Conservation (phyloP, 2,329 filamentous ascomycete genomes). For the Trichophyton mentagrophytes region DNA sequence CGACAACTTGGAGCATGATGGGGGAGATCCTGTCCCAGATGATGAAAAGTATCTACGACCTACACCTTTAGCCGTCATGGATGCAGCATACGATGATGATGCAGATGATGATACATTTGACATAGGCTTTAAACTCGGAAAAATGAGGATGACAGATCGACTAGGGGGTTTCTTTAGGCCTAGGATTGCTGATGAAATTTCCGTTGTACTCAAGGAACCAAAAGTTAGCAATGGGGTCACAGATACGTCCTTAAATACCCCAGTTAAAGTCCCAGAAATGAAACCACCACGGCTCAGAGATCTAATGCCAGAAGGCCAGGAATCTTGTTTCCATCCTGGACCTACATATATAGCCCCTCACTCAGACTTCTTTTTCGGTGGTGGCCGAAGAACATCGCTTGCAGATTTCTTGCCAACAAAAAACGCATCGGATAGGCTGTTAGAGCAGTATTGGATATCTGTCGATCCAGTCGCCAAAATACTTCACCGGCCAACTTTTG, state of each 20-base stretch:
- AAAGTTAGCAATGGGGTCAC: neutral
- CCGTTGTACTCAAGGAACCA: neutral
- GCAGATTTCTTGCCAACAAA: conserved; percentile 50
- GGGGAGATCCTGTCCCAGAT: conserved; percentile 27
- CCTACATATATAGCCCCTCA: conserved; percentile 55
- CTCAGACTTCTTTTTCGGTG: conserved; percentile 54
- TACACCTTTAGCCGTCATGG: conserved; percentile 49
- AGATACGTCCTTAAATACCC: conserved; percentile 1
- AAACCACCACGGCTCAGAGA: neutral
- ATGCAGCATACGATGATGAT: conserved; percentile 55
- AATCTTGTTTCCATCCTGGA: conserved; percentile 49
- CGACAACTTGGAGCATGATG: conserved; percentile 43
- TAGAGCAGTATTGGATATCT: conserved; percentile 53
- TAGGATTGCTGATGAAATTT: conserved; percentile 51
- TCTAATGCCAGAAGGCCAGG: neutral
- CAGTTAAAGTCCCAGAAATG: neutral
- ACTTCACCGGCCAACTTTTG: conserved; percentile 55
- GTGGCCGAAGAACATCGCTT: conserved; percentile 39
- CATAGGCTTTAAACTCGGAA: conserved; percentile 57
- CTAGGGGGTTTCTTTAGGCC: conserved; percentile 61
- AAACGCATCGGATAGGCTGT: conserved; percentile 46
- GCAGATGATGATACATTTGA: conserved; percentile 56
- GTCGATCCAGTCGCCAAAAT: conserved; percentile 58
- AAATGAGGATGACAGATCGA: conserved; percentile 59
- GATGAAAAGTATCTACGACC: conserved; percentile 50